These are phyloP conservation scores for Salix dunnii DNA, from an alignment of 345 rosid species.

Conservation along the genomic window DNA sequence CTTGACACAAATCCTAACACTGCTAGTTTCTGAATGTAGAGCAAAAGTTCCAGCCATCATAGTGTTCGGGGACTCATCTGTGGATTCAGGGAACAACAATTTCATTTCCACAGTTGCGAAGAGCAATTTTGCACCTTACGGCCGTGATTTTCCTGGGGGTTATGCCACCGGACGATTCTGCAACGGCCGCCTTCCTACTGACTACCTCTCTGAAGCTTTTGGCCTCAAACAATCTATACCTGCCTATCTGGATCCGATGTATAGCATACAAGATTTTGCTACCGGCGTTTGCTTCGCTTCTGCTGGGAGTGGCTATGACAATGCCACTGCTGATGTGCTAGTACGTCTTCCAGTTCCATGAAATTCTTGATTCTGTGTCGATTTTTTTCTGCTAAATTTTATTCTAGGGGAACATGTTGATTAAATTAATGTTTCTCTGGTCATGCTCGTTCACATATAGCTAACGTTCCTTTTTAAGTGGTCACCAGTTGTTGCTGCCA, in stretches of 20 bases:
- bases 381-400: too few relatives aligned
- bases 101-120: background rate
- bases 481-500: too few relatives aligned
- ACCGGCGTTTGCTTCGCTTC: constrained; percentile 20
- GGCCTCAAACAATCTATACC: constrained; percentile 13
- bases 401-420: too few relatives aligned
- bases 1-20: too few relatives aligned
- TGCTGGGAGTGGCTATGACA: constrained; percentile 21
- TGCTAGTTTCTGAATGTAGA: too few relatives aligned
- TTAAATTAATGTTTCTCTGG: too few relatives aligned
- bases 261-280: constrained; percentile 17
- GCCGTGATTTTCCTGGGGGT: constrained; percentile 11
- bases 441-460: too few relatives aligned
- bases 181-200: constrained; percentile 14
- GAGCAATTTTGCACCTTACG: constrained; percentile 16
- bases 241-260: constrained; percentile 14
- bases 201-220: constrained; percentile 17
- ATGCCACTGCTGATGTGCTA: constrained; percentile 17
- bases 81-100: constrained; percentile 19
- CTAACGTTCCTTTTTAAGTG: too few relatives aligned
- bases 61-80: constrained; percentile 17
- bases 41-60: constrained; percentile 18
- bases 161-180: constrained; percentile 12
- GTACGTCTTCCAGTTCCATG: background rate
- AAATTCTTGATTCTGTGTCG: too few relatives aligned